A percentile compares a stretch with the other conserved stretches of the same genome.
These are phyloP conservation scores for Flaveria ramosissima DNA, from an alignment of 129 eudicot genomes.

Conservation along the genomic window DNA sequence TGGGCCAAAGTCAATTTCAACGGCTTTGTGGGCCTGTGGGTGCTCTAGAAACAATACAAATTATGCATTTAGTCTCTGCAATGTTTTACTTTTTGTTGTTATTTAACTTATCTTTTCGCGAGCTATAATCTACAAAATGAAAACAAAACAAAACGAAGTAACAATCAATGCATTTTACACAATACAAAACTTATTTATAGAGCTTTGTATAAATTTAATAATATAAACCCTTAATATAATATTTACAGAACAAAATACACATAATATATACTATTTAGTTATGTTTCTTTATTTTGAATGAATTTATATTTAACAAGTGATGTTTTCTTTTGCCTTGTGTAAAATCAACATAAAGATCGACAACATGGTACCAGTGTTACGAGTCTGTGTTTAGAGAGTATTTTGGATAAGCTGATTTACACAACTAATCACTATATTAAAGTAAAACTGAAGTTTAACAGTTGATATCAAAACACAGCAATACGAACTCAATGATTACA, in stretches of 20 bases:
- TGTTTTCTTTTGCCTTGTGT: too few species aligned
- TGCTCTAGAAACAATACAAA: background rate
- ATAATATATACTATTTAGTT: too few species aligned
- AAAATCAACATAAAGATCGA: background rate
- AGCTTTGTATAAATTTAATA: background rate
- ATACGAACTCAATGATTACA: too few species aligned
- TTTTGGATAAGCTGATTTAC: background rate
- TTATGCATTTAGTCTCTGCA: background rate
- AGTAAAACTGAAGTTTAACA: too few species aligned
- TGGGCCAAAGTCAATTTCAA: background rate
- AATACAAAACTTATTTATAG: background rate
- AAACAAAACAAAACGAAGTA: background rate
- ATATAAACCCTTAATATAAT: too few species aligned
- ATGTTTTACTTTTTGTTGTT: background rate
- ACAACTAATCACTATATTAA: background rate
- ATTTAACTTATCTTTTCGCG: background rate
- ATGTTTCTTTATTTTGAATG: too few species aligned
- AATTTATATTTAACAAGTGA: too few species aligned
- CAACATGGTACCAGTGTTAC: background rate
- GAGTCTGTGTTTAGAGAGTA: background rate
- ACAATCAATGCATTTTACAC: background rate
- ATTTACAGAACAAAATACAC: background rate
- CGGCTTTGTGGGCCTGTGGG: conserved; percentile 11
- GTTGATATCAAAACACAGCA: too few species aligned
- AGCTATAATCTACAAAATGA: background rate